Evolutionary conservation across 129 eudicot species (phyloP).

Genomic region (Erigeron canadensis): DNA sequence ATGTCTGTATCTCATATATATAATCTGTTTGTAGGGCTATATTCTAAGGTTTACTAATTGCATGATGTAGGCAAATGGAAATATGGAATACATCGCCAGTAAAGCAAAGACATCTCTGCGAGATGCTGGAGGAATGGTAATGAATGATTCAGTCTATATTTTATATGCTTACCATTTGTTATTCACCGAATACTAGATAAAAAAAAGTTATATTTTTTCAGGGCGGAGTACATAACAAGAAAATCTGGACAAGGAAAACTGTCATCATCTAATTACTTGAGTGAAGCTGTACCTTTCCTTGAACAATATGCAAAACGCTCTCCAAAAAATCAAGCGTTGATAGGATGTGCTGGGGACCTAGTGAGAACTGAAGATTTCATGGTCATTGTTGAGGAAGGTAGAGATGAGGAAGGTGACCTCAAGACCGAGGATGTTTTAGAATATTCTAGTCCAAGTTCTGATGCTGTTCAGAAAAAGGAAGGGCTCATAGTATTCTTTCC

Average conservation of each 20-base stretch:
- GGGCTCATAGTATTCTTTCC: conserved; percentile 97
- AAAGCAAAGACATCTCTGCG: conserved; percentile 71
- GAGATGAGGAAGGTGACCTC: conserved; percentile 89
- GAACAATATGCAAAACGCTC: conserved; percentile 85
- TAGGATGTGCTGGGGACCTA: conserved; percentile 83
- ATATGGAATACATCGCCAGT: conserved; percentile 84
- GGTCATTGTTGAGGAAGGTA: conserved; percentile 68
- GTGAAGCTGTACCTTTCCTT: conserved; percentile 94
- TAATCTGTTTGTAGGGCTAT: not conserved
- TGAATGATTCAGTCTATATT: conserved; percentile 2
- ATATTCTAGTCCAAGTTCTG: conserved; percentile 56
- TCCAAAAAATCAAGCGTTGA: conserved; percentile 68
- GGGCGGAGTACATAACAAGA: conserved; percentile 78
- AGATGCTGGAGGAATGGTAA: conserved; percentile 97
- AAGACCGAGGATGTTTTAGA: conserved; percentile 49
- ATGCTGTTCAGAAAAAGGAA: conserved; percentile 58
- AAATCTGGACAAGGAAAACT: conserved; percentile 65
- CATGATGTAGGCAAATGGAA: conserved; percentile 74
- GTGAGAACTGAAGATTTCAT: conserved; percentile 82
- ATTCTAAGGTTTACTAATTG: not conserved
- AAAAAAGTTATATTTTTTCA: conserved; percentile 12
- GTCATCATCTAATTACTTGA: conserved; percentile 70
- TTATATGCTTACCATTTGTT: not conserved
- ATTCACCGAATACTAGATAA: conserved; percentile 16
- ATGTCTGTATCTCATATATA: not conserved